These are phyloP conservation scores for Ilex aquifolium DNA, from an alignment of 257 asterid genomes.

Conservation along the genomic window DNA sequence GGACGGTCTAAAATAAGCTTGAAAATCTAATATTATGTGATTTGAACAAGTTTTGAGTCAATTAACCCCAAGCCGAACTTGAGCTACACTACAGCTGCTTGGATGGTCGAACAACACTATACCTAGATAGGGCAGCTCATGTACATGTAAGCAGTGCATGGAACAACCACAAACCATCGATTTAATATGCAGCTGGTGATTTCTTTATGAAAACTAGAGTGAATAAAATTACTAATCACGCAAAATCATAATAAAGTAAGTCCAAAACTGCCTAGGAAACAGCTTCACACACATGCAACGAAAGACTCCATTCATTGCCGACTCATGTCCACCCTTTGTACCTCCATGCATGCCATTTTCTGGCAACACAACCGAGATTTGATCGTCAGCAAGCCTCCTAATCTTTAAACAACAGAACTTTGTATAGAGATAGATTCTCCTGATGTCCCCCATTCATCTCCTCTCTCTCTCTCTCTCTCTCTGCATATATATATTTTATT, in stretches of 20 bases:
- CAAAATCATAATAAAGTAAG: background rate
- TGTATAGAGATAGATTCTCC: background rate
- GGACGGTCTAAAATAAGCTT: no score
- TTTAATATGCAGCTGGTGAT: background rate
- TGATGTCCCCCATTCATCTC: background rate
- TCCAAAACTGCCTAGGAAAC: slow-evolving; percentile 4
- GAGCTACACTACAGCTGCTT: no score
- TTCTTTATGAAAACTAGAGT: background rate
- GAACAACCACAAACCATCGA: background rate
- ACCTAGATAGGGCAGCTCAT: slow-evolving; percentile 8
- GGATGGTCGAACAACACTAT: slow-evolving; percentile 1
- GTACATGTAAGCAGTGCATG: slow-evolving; percentile 12
- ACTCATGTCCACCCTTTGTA: background rate
- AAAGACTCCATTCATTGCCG: slow-evolving; percentile 3
- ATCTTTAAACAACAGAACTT: no score
- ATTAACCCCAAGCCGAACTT: no score
- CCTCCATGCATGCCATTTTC: no score
- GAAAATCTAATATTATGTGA: no score
- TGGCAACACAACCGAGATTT: no score
- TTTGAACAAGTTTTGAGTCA: no score
- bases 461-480: slow-evolving; percentile 1
- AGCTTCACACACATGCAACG: slow-evolving; percentile 13
- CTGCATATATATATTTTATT: background rate
- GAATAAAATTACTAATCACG: no score
- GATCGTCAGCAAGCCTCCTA: no score